Evolutionary conservation across 306 rosid genomes (phyloP).

Genomic region (Trifolium pratense): DNA sequence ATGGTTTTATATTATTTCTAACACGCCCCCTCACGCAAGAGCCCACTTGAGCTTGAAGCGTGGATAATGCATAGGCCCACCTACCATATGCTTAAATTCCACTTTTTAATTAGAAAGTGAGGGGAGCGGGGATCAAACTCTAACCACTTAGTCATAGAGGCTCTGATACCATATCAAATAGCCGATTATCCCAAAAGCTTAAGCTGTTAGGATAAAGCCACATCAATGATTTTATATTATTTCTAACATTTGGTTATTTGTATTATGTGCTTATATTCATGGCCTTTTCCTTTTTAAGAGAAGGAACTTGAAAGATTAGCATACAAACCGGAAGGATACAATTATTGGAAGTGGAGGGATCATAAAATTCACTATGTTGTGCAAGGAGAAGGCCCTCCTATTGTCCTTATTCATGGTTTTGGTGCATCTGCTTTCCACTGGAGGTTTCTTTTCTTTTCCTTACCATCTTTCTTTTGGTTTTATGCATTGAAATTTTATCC

Average conservation of each 20-base stretch:
- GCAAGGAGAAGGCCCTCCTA: constrained; percentile 89
- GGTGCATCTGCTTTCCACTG: constrained; percentile 96
- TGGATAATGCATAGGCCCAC: too few species aligned
- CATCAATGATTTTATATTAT: too few species aligned
- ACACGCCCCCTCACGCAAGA: too few species aligned
- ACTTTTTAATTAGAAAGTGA: too few species aligned
- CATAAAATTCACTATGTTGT: constrained; percentile 91
- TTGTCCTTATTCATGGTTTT: constrained; percentile 93
- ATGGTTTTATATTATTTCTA: too few species aligned
- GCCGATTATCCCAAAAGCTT: too few species aligned
- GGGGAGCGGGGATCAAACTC: too few species aligned
- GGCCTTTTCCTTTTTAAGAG: constrained; percentile 8
- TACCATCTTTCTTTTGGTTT: not conserved
- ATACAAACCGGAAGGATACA: constrained; percentile 75
- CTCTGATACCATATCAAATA: too few species aligned
- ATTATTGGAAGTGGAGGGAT: constrained; percentile 92
- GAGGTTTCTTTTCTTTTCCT: constrained; percentile 57
- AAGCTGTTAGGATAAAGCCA: too few species aligned
- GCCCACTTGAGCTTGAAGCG: too few species aligned
- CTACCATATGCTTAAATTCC: too few species aligned
- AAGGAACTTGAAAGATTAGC: constrained; percentile 57
- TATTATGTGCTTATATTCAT: not conserved
- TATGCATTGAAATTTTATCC: not conserved
- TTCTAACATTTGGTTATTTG: not conserved
- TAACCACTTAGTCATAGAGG: too few species aligned